Base-by-base conservation (phyloP, 148 eudicot genomes). In the Salicornia ramosissima region DNA sequence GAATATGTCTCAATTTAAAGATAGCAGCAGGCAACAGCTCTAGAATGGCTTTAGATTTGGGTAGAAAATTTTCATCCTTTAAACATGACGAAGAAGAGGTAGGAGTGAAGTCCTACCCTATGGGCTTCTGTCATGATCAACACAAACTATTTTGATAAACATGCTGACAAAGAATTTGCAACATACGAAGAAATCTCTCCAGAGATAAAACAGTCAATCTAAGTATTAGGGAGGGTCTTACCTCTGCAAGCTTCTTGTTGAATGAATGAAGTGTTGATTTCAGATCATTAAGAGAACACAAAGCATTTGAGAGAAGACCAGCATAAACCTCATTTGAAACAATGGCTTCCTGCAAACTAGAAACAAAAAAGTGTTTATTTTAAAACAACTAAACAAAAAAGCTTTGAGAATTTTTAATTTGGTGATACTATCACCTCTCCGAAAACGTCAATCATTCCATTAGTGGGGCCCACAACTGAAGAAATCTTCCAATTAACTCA, bases 181-280 rank as follows among this genome's bases (percentile, higher is more conserved):
- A 11, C 59, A 25, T 10, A 49, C 18, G 18, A 2, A 12, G 11
- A 54, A 1, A n/a, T n/a, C n/a, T 3, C 59, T n/a, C 25, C 3
- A 8, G 10, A 54, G 28, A 10, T 53, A 24, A 53, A 19, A 6
- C 21, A 24, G 57, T 21, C 2, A 24, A 21, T 4, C 3, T 0
- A 12, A 68, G 15, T 57, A 30, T 18, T 50, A 18, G 7, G 56
- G 18, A 16, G 30, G 34, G 79, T 79, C 80, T 52, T 68, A 92
- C 98, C 92, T 87, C 84, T 7, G 97, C 98, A 79, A 86, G 81
- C 77, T 80, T 90, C 83, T 88, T 90, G 81, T 88, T 93, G 80
- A 80, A 88, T 34, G 92, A 78, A 83, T 93, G 96, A 47, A 85
- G 72, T 61, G 65, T 67, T 62, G 78, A 79, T 68, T 79, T 76